phyloP scores from a whole-genome alignment of 2,329 filamentous ascomycete genomes.

The Chaetomium globosum region DNA sequence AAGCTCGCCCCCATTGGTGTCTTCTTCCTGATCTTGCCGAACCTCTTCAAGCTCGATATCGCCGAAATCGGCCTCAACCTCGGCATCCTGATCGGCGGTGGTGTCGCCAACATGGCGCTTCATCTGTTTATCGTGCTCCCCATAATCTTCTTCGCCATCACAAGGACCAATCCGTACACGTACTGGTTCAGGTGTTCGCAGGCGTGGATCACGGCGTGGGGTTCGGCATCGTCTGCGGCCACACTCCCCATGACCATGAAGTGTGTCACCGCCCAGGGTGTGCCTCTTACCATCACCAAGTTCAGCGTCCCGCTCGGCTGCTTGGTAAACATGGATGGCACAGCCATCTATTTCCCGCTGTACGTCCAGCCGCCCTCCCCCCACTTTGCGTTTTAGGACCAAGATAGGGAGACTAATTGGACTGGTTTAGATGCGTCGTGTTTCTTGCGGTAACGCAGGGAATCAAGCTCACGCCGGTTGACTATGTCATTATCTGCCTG shows the following conservation, averaged over 20 bases:
- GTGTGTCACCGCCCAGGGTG: conserved; percentile 44
- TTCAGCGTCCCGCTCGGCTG: conserved; percentile 54
- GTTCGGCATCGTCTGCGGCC: conserved; percentile 55
- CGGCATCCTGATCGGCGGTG: conserved; percentile 52
- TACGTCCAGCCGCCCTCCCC: conserved; percentile 23
- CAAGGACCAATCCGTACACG: conserved; percentile 51
- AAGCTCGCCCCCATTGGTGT: conserved; percentile 54
- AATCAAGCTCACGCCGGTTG: conserved; percentile 45
- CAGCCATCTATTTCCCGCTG: conserved; percentile 58
- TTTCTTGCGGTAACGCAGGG: conserved; percentile 57
- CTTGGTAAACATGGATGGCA: conserved; percentile 56
- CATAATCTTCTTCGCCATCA: conserved; percentile 47
- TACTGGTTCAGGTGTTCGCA: conserved; percentile 53
- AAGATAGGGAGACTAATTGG: not conserved
- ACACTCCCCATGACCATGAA: conserved; percentile 55
- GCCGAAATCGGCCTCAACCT: conserved; percentile 52
- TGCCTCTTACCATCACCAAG: conserved; percentile 50
- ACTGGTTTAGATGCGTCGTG: conserved; percentile 43
- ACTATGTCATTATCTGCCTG: conserved; percentile 54
- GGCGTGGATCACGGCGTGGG: conserved; percentile 59
- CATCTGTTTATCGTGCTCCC: conserved; percentile 48
- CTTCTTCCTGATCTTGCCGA: conserved; percentile 57
- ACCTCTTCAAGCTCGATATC: conserved; percentile 54
- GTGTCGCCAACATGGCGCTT: conserved; percentile 37
- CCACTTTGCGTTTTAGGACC: not conserved